Evolutionary conservation across 768 basidiomycete species (phyloP), one percentile per base, ranked within the genome.

Genomic region (Psilocybe azurescens): DNA sequence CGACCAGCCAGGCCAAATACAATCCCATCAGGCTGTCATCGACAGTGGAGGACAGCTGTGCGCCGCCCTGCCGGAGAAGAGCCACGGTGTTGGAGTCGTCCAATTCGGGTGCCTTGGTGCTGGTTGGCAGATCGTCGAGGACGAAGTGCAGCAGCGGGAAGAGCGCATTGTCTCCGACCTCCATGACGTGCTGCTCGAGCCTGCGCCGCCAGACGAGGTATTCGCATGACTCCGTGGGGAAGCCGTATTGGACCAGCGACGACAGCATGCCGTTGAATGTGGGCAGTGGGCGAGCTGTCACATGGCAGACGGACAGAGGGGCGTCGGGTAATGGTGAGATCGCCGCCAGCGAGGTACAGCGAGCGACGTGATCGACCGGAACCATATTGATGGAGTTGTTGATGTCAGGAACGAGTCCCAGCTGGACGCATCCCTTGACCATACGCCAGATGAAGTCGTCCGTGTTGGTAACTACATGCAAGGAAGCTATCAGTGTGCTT

Each of bases 311-410:
- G 28, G 82, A 79, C 60, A 89, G 66, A 9, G 78, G 51, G 33
- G 78, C 74, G 60, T 76, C 68, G 67, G 79, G 76, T 59, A 87
- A 75, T 47, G 89, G 83, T 1, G 86, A 81, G 13, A 94, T 72
- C 0, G 90, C 86, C 1, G 96, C 91, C 3, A 93, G 80, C 0
- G 91, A 78, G 4, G 88, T 87, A 70, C 93, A 90, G 5, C 86
- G 84, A 1, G 97, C 95, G 64, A 99, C 96, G 73, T 96, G 93
- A 74, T 99, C 93, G 41, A 99, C 97, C 0, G 97, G 97, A 7
- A 96, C 94, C 90, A 98, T 96, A 78, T 99, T 99, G 70, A 99
- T 85, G 1, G 94, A 91, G 77, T 99, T 99, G 81, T 97, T 95
- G 75, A 99, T 98, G 72, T 99, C 94, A 9, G 97, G 97, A 2